Base-by-base conservation (phyloP, 768 basidiomycete species). In the Auricularia cornea region DNA sequence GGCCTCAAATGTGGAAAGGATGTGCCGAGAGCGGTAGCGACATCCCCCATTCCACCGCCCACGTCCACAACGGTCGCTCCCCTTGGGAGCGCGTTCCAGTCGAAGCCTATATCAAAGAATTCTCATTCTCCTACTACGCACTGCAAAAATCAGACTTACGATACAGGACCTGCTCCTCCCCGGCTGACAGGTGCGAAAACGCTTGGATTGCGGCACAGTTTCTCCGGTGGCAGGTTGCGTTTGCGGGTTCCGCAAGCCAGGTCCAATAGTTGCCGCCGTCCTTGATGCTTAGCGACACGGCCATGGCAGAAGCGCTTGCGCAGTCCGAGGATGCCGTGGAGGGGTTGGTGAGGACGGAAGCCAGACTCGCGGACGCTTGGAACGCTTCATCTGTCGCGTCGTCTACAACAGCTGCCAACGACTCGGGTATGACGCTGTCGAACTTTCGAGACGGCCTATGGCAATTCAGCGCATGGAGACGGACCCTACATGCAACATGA, bases 241-340 rank as follows among this genome's bases (percentile, higher is more conserved):
- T 8, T 14, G 35, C 35, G 10, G 35, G 35, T 38, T 38, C 35
- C 35, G 35, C 35, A 38, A 38, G 35, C 35, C 35, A 38, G 35
- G 35, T 14, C 35, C 35, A 38, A 38, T 66, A 72, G 0, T 70
- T 68, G 70, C 73, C 79, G 3, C 73, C 23, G 1, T 71, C 64
- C 20, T 64, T 63, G 1, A 63, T 66, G 8, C 71, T 67, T 41
- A 69, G 66, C 1, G 74, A 74, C 2, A 65, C 63, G n/a, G 67
- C 68, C 59, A 74, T 69, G 1, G 74, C 68, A 0, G 74, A 62
- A 1, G 66, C 62, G 1, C 44, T 66, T 0, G 72, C 70, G 26
- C 73, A 72, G 3, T 67, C 70, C n/a, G 71, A 73, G 10, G 44
- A 2, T 3, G 67, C 60, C 18, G 57, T 63, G 10, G 60, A 44